A percentile compares a stretch with the other conserved stretches of the same genome.
Conservation (phyloP, 1,139 yeast species). For the Spencermartinsiella ligniputridi region DNA sequence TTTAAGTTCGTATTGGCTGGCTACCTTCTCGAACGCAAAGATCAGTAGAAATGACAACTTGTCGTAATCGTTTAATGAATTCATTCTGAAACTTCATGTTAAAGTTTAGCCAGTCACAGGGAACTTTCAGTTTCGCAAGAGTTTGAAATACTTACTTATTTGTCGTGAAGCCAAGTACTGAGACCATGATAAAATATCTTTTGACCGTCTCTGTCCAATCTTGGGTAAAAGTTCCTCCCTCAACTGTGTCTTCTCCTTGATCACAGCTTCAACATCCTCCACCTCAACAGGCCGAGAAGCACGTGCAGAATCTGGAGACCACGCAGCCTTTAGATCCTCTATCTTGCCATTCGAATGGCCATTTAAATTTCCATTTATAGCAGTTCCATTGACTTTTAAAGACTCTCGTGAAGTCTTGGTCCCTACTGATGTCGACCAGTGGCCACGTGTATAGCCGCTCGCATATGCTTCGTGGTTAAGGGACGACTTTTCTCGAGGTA, state of each 20-base stretch:
- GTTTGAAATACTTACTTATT: constrained; percentile 11
- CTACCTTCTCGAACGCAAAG: no score
- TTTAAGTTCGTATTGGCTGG: no score
- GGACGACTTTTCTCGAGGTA: not conserved
- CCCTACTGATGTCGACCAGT: not conserved
- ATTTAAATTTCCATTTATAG: not conserved
- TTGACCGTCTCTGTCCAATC: not conserved
- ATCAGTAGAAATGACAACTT: no score
- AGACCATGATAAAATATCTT: constrained; percentile 14
- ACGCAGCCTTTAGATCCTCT: not conserved
- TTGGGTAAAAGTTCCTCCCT: not conserved
- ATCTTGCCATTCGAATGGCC: not conserved
- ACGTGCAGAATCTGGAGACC: not conserved
- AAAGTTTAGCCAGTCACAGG: no score
- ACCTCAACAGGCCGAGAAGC: not conserved
- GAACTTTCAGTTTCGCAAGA: no score
- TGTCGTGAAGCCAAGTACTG: constrained; percentile 20
- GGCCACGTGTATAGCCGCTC: constrained; percentile 1
- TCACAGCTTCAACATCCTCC: not conserved
- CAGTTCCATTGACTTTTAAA: not conserved
- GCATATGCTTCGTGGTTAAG: constrained; percentile 1
- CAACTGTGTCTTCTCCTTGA: no score
- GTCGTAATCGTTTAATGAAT: no score
- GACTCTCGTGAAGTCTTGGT: not conserved
- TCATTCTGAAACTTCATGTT: no score